Conservation (phyloP, 257 asterid genomes). For the Sherardia arvensis region DNA sequence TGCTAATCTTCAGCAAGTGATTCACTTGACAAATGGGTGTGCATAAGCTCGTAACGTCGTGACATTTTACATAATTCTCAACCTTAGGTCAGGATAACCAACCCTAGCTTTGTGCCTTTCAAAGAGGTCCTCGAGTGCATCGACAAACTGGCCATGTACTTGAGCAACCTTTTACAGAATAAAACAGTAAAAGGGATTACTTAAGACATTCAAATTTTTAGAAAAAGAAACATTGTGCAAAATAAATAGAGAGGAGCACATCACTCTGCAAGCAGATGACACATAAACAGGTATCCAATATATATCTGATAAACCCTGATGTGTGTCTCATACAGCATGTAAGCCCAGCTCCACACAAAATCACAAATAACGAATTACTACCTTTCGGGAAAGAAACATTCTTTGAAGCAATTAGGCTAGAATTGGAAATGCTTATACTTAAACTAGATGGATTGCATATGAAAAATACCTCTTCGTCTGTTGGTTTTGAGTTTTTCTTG, state of each 20-base stretch:
- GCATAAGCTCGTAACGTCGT: too few relatives aligned
- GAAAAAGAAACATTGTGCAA: not conserved
- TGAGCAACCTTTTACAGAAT: conserved; percentile 40
- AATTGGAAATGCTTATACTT: not conserved
- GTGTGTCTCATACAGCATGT: too few relatives aligned
- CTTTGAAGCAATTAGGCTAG: not conserved
- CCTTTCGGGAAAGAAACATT: not conserved
- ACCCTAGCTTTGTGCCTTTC: conserved; percentile 61
- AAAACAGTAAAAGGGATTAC: not conserved
- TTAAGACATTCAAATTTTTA: not conserved
- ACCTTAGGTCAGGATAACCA: conserved; percentile 38
- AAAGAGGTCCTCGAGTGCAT: conserved; percentile 52
- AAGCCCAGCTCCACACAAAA: too few relatives aligned
- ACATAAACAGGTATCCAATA: not conserved
- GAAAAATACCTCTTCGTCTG: conserved; percentile 61
- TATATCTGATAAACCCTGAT: too few relatives aligned
- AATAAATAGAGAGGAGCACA: not conserved
- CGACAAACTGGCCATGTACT: conserved; percentile 56
- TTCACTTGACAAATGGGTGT: too few relatives aligned
- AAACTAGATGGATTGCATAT: not conserved
- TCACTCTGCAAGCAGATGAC: not conserved
- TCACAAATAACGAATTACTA: not conserved
- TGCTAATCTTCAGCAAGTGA: too few relatives aligned
- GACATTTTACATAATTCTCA: conserved; percentile 10
- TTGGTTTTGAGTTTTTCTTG: conserved; percentile 62